Evolutionary conservation across 2,329 filamentous ascomycete species (phyloP), one percentile per base, ranked within the genome.

Genomic region (Xylariomycetidae sp.): DNA sequence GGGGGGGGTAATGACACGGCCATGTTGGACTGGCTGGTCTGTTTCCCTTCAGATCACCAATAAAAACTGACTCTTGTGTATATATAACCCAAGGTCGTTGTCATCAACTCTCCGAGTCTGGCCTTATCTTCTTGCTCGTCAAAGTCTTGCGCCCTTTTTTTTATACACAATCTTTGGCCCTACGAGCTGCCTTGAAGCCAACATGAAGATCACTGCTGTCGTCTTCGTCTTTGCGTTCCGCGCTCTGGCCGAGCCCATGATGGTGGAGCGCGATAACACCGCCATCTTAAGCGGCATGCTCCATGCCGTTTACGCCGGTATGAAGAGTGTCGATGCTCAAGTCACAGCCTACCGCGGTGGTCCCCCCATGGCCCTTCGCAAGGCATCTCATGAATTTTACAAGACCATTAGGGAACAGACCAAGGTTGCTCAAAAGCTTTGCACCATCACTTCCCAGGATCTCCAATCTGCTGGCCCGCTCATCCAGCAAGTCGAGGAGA

Each of bases 401-500:
- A 9, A 35, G 10, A 32, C 25, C 18, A 23, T 46, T 6, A 26
- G 29, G n/a, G 4, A 33, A 4, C 13, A 23, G 3, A 32, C 39
- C 19, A 15, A 4, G 5, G 13, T 6, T 4, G 23, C 32, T 2
- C 10, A 32, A 14, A 25, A 13, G 5, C 14, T 39, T 25, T 19
- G 24, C 4, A 29, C 36, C 27, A 42, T 52, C 27, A 37, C 42
- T 1, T 10, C n/a, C 9, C 34, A 43, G 7, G 48, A 49, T 13
- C 31, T 38, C n/a, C n/a, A 37, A 10, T 25, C 28, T 19, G 37
- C 51, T 16, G 25, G 15, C 9, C 19, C 14, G 10, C 13, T 36
- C 23, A 32, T 39, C 6, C 3, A 26, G 2, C 5, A 38, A 10
- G 12, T 40, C n/a, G 31, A 36, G 6, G 3, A 5, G 1, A 15